Percentiles rank a stretch among this genome's conserved stretches.
Conservation (phyloP, 2,329 filamentous ascomycete genomes). For the Paraphoma chrysanthemicola region DNA sequence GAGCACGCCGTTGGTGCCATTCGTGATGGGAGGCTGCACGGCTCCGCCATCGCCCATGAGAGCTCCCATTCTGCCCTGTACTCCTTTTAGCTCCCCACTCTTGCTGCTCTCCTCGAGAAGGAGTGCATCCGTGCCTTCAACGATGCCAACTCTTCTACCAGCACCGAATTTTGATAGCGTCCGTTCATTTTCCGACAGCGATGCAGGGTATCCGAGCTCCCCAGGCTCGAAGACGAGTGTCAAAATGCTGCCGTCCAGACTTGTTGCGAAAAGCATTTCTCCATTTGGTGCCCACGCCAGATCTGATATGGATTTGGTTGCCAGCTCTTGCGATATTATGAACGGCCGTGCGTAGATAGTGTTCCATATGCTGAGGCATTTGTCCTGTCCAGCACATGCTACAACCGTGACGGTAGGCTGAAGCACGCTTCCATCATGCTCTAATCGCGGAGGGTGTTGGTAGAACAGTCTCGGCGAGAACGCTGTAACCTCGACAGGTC, state of each 20-base stretch:
- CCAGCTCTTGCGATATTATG: slow-evolving; percentile 86
- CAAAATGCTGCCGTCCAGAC: slow-evolving; percentile 87
- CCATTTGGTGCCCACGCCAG: slow-evolving; percentile 94
- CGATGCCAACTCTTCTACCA: slow-evolving; percentile 85
- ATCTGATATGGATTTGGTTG: slow-evolving; percentile 91
- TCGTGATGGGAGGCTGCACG: slow-evolving; percentile 56
- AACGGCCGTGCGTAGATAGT: slow-evolving; percentile 92
- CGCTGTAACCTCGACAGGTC: slow-evolving; percentile 94
- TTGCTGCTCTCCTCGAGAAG: slow-evolving; percentile 91
- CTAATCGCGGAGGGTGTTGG: slow-evolving; percentile 66
- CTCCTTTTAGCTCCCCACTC: slow-evolving; percentile 84
- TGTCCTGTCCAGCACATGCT: slow-evolving; percentile 95
- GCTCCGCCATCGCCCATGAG: slow-evolving; percentile 82
- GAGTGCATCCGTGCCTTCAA: slow-evolving; percentile 89
- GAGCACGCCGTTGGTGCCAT: slow-evolving; percentile 60
- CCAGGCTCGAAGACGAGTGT: slow-evolving; percentile 81
- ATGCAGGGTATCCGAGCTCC: slow-evolving; percentile 88
- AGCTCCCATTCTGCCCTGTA: slow-evolving; percentile 96
- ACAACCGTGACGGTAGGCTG: slow-evolving; percentile 82
- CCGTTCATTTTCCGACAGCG: slow-evolving; percentile 88
- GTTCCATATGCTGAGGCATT: slow-evolving; percentile 96
- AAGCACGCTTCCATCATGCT: slow-evolving; percentile 55
- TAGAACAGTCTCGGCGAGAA: slow-evolving; percentile 93
- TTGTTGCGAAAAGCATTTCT: slow-evolving; percentile 82
- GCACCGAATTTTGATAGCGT: slow-evolving; percentile 91